These are phyloP conservation scores for Lachnellula subtilissima DNA, from an alignment of 2,329 filamentous ascomycete species.

Conservation along the genomic window DNA sequence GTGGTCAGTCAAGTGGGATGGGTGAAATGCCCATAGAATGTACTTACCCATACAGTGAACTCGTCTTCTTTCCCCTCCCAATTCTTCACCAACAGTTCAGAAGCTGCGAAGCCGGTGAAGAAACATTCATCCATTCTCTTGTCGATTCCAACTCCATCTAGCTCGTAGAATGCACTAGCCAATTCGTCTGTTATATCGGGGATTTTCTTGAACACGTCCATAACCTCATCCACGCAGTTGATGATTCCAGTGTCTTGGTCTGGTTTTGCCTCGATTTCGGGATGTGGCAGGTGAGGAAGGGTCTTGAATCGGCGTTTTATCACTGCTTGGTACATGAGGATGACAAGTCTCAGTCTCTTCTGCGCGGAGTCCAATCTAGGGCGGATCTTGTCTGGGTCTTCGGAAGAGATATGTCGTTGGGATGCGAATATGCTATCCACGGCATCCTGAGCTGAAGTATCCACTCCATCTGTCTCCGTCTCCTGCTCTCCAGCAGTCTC, in stretches of 20 bases:
- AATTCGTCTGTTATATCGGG: conserved; percentile 67
- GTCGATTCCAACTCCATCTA: conserved; percentile 56
- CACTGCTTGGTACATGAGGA: conserved; percentile 64
- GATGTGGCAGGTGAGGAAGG: conserved; percentile 41
- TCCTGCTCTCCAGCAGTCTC: conserved; percentile 46
- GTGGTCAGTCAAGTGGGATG: conserved; percentile 2
- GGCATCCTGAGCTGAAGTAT: conserved; percentile 46
- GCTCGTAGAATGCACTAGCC: conserved; percentile 67
- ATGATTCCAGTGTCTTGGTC: conserved; percentile 15
- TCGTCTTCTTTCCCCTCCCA: conserved; percentile 68
- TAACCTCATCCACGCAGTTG: conserved; percentile 49
- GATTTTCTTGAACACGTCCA: conserved; percentile 52
- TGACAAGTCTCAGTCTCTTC: conserved; percentile 61
- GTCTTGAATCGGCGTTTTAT: conserved; percentile 65
- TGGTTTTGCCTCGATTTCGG: conserved; percentile 28
- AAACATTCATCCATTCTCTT: conserved; percentile 55
- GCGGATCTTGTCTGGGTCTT: conserved; percentile 60
- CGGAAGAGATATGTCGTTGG: conserved; percentile 55
- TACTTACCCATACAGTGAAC: conserved; percentile 65
- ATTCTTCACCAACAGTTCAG: conserved; percentile 49
- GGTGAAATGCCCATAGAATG: neutral
- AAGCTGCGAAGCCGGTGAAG: conserved; percentile 51
- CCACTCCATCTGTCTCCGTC: conserved; percentile 30
- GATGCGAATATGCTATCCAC: conserved; percentile 66
- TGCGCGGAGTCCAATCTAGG: conserved; percentile 60